Base-by-base conservation (phyloP, 108 stramenopile species). In the Thalassiosira profunda region DNA sequence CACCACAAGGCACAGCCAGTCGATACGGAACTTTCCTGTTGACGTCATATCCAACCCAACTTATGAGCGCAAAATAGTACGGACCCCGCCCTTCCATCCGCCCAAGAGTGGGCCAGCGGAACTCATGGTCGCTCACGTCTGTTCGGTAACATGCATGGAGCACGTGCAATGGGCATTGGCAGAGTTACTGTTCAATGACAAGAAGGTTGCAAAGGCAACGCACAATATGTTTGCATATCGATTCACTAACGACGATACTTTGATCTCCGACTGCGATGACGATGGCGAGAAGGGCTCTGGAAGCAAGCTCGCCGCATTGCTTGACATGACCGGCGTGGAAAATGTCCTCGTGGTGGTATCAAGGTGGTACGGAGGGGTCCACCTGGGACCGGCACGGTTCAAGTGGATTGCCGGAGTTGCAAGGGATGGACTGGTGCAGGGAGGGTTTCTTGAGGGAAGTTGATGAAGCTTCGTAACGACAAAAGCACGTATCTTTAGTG, bases 211-310 rank as follows among this genome's bases (percentile, higher is more conserved):
- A 37, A 74, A 64, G 21, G 95, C 92, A 1, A 67, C 84, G 8
- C 95, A 96, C 70, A 96, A 96, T 52, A 96, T 96, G 86, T 78
- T 86, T 57, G 95, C 95, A 1, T 96, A 89, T 72, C 72, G 89
- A 34, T 90, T 93, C 54, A 63, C 72, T 25, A 38, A 12, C 63
- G n/a, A 59, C 17, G 7, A 52, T 54, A 45, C 24, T 26, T 7
- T 79, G 25, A 58, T 66, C 20, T 58, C 63, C 33, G 97, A 97
- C 63, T 92, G 94, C 61, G 97, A 98, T 71, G 96, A 97, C 57
- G 96, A 98, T 64, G 97, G 97, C 7, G 97, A 98, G 77, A 77
- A 84, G 41, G 96, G 85, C 1, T 83, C 95, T 0, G 98, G 96
- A 1, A 59, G 66, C 30, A 86, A 88, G 46, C 67, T 98, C 26